phyloP scores from a whole-genome alignment of 2,329 filamentous ascomycete genomes.

The Aspergillus sp. region DNA sequence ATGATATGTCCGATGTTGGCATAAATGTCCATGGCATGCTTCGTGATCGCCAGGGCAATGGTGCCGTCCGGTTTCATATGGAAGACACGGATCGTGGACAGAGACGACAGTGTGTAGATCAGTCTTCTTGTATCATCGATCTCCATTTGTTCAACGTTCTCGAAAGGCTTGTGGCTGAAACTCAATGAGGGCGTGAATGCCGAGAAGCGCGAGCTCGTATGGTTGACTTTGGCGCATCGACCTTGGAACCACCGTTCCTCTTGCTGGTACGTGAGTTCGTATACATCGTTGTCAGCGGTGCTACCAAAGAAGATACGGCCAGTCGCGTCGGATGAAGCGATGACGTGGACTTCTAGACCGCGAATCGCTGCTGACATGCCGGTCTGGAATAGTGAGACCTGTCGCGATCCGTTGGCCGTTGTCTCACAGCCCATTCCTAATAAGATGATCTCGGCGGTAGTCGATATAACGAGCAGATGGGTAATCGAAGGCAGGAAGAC shows the following conservation, averaged over 20 bases:
- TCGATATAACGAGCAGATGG: constrained; percentile 85
- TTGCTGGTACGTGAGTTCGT: constrained; percentile 94
- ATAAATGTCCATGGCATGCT: constrained; percentile 53
- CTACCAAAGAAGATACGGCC: constrained; percentile 95
- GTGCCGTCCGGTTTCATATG: constrained; percentile 67
- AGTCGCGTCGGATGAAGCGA: constrained; percentile 72
- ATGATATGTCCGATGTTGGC: constrained; percentile 84
- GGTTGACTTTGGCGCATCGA: constrained; percentile 83
- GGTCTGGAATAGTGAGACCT: constrained; percentile 81
- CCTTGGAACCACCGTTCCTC: constrained; percentile 96
- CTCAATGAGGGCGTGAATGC: constrained; percentile 49
- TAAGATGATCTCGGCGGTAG: constrained; percentile 77
- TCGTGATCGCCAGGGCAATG: constrained; percentile 56
- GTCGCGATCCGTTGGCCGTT: constrained; percentile 65
- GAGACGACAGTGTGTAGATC: constrained; percentile 85
- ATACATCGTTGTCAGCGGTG: constrained; percentile 76
- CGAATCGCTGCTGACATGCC: constrained; percentile 77
- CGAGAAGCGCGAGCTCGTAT: constrained; percentile 72
- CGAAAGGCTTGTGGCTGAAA: constrained; percentile 48
- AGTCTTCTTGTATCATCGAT: constrained; percentile 86
- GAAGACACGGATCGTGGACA: constrained; percentile 87
- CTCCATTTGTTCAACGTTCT: constrained; percentile 74
- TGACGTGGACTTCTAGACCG: constrained; percentile 72
- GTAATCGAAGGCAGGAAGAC: constrained; percentile 87
- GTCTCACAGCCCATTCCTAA: constrained; percentile 74